Conservation (phyloP, 371 early-diverging fungal species). For the Mortierella polycephala region DNA sequence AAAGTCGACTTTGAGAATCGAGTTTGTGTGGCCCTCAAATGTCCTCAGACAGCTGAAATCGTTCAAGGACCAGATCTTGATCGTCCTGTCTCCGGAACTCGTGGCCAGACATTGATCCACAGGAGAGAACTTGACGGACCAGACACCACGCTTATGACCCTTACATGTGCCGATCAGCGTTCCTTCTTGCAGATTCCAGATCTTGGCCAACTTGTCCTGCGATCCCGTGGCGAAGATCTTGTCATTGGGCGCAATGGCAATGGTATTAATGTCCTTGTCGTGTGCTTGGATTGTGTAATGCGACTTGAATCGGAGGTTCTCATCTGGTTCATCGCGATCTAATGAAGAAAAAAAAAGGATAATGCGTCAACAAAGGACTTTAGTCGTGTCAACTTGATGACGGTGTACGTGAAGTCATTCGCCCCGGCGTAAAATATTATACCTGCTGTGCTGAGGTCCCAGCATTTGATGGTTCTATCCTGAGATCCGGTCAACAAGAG, state of each 20-base stretch:
- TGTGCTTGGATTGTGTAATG: slow-evolving; percentile 94
- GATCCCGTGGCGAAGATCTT: slow-evolving; percentile 95
- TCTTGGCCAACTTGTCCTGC: slow-evolving; percentile 96
- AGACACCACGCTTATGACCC: slow-evolving; percentile 96
- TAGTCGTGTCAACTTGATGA: too few relatives aligned
- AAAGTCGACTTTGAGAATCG: slow-evolving; percentile 88
- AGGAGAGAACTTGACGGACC: slow-evolving; percentile 92
- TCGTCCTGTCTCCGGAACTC: slow-evolving; percentile 92
- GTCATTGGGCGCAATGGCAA: slow-evolving; percentile 94
- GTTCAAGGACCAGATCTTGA: slow-evolving; percentile 92
- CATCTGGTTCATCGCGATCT: slow-evolving; percentile 59
- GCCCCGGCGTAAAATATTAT: neutral
- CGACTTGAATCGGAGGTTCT: slow-evolving; percentile 67
- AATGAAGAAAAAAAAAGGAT: neutral
- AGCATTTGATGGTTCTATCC: slow-evolving; percentile 94
- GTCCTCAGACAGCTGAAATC: slow-evolving; percentile 91
- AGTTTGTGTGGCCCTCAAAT: slow-evolving; percentile 96
- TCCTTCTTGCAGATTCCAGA: slow-evolving; percentile 93
- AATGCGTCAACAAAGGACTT: neutral
- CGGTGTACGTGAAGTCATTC: too few relatives aligned
- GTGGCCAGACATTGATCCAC: slow-evolving; percentile 91
- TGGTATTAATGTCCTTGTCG: slow-evolving; percentile 97
- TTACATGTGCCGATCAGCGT: slow-evolving; percentile 82
- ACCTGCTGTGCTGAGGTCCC: slow-evolving; percentile 78
- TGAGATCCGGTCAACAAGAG: slow-evolving; percentile 86